Conservation (phyloP, 768 basidiomycete species). For the Ramaria sp. region DNA sequence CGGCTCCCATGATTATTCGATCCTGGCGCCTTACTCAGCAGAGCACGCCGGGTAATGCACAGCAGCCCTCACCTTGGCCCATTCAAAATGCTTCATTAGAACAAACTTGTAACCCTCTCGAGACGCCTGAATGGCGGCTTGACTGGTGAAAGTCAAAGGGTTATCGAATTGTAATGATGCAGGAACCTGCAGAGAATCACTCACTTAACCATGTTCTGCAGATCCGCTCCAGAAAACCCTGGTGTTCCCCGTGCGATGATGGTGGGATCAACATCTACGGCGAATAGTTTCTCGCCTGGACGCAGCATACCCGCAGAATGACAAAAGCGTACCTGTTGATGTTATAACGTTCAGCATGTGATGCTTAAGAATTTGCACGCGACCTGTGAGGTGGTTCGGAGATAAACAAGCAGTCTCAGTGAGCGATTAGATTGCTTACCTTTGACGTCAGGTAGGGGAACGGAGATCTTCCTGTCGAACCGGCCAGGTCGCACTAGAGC, state of each 20-base stretch:
- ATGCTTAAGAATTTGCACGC: constrained; percentile 86
- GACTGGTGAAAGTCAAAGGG: constrained; percentile 25
- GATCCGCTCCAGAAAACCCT: constrained; percentile 93
- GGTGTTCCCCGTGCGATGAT: constrained; percentile 89
- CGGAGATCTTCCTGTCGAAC: constrained; percentile 88
- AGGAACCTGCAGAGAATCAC: constrained; percentile 19
- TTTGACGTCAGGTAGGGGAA: constrained; percentile 90
- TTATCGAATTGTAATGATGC: neutral
- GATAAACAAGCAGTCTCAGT: neutral
- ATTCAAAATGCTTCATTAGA: constrained; percentile 79
- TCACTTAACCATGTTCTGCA: constrained; percentile 95
- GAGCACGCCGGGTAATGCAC: neutral
- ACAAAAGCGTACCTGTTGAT: constrained; percentile 34
- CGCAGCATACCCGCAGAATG: neutral
- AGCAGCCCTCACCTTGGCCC: constrained; percentile 76
- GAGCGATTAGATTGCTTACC: constrained; percentile 26
- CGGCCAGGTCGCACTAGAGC: constrained; percentile 94
- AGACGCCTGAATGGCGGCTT: constrained; percentile 92
- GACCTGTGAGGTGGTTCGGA: constrained; percentile 17
- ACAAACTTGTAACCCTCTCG: constrained; percentile 72
- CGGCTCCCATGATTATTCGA: constrained; percentile 94
- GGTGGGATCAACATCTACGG: constrained; percentile 68
- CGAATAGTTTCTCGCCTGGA: neutral
- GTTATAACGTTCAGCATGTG: constrained; percentile 77
- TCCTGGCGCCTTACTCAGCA: constrained; percentile 37